Percentiles rank a stretch among this genome's conserved stretches.
phyloP scores from a whole-genome alignment of 345 rosid species.

The Salix udensis region DNA sequence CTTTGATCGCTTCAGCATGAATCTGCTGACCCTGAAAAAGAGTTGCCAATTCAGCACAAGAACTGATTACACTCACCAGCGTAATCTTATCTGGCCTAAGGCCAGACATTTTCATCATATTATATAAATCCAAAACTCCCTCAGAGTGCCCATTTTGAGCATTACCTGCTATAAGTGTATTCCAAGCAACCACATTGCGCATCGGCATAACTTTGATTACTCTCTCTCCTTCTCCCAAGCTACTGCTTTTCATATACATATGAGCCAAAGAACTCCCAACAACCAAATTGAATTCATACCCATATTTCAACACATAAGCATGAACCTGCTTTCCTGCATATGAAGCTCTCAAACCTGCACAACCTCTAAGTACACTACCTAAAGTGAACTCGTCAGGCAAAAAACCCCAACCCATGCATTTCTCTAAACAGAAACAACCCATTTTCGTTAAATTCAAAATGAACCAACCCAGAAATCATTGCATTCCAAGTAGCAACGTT shows the following conservation, averaged over 20 bases:
- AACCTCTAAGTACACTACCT: conserved; percentile 64
- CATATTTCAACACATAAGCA: conserved; percentile 44
- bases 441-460: conserved; percentile 54
- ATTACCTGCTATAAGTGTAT: conserved; percentile 59
- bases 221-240: conserved; percentile 53
- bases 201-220: conserved; percentile 51
- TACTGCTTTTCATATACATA: conserved; percentile 68
- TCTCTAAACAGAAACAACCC: conserved; percentile 48
- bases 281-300: conserved; percentile 45
- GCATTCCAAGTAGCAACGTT: conserved; percentile 72
- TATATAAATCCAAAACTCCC: conserved; percentile 44
- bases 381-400: conserved; percentile 56
- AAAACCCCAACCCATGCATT: conserved; percentile 50
- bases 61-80: conserved; percentile 61
- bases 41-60: conserved; percentile 66
- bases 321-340: conserved; percentile 57
- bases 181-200: conserved; percentile 60
- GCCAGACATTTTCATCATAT: conserved; percentile 55
- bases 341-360: conserved; percentile 48
- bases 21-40: conserved; percentile 74
- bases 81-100: conserved; percentile 60
- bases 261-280: conserved; percentile 67
- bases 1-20: conserved; percentile 65
- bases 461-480: conserved; percentile 47
- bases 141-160: conserved; percentile 59